Evolutionary conservation across 257 asterid species (phyloP), one percentile per base, ranked within the genome.

Genomic region (Echites panduratus): DNA sequence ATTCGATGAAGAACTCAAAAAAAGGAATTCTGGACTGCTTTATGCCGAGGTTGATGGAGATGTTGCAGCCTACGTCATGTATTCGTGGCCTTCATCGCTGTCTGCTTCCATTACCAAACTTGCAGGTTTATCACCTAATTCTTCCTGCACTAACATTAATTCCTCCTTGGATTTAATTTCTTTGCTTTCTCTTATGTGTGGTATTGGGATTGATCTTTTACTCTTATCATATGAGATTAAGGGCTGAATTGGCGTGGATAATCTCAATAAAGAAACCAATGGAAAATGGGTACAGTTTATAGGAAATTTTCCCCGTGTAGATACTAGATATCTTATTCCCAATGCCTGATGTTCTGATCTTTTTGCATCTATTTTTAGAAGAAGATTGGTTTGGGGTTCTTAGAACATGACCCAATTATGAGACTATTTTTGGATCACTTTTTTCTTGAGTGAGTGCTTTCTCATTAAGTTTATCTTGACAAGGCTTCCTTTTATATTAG

Each of bases 21-120:
- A 85, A 87, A 89, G 82, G 83, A 90, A 89, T 77, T 68, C 82
- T 48, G 94, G 96, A 43, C 76, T 93, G 84, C 81, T 93, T 41
- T 91, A 77, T 81, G 41, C 76, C 35, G 77, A 72, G 65, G 71
- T 76, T 11, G 87, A 79, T 44, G 92, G 76, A 32, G 94, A 91
- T 76, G 82, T 89, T 77, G 88, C 88, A 40, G 97, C 94, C 70
- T 93, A 93, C 76, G 88, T 85, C 71, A 91, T 93, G 97, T 93
- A 78, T 57, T 86, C 92, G 10, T 93, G 96, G 88, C 92, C 96
- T 49, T 87, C 94, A 24, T 93, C 97, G 0, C 90, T 91, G 41
- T 84, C 40, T 74, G 97, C 96, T 84, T 85, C 79, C 50, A 88
- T 93, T 76, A 91, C 98, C 0, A 91, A 93, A 75, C 90, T 93